Percentiles rank a stretch among this genome's conserved stretches.
Conservation (phyloP, 208 protist genomes). For the Leishmania major region DNA sequence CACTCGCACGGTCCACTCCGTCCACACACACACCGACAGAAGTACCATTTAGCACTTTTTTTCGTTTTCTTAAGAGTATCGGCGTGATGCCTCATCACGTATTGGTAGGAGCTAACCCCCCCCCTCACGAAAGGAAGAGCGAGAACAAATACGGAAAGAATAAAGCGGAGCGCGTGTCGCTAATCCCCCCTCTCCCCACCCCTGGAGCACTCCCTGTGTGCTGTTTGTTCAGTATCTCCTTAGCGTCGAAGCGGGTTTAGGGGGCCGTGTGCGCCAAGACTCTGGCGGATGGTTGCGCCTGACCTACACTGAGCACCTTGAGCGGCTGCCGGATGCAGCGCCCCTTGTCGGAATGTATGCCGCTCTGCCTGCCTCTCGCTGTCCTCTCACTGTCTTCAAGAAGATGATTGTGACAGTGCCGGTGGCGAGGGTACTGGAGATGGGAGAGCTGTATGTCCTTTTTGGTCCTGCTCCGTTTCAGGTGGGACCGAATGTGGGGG, state of each 20-base stretch:
- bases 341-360: neutral
- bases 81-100: neutral
- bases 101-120: conserved; percentile 6
- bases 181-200: neutral
- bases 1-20: neutral
- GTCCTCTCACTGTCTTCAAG: neutral
- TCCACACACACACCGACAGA: neutral
- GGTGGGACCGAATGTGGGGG: neutral
- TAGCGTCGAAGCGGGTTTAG: neutral
- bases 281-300: neutral
- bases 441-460: neutral
- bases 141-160: neutral
- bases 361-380: neutral
- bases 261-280: neutral
- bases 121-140: neutral
- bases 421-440: neutral
- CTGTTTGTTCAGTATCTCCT: neutral
- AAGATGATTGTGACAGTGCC: neutral
- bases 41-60: conserved; percentile 4
- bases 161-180: neutral
- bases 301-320: neutral
- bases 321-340: neutral
- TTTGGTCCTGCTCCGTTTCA: neutral
- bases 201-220: neutral
- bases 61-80: conserved; percentile 3